Base-by-base conservation (phyloP, 345 rosid genomes). In the Melaleuca alternifolia region DNA sequence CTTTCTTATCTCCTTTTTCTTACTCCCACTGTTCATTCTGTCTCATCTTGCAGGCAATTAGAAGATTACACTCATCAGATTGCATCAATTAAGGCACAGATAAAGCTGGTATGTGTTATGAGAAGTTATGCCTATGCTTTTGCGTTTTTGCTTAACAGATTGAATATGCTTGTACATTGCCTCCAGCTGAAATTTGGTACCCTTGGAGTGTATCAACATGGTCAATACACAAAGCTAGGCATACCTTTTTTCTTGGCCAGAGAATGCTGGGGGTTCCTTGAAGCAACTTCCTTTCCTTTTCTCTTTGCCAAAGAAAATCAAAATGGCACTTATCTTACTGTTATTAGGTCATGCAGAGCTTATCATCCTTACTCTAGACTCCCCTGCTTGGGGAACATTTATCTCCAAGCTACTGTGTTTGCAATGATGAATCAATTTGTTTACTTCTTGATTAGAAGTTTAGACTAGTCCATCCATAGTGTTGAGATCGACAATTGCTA, bases 51-150 rank as follows among this genome's bases (percentile, higher is more conserved):
- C 95, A 96, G 98, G 89, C 91, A 94, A 91, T 83, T 94, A 88
- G 94, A 93, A 87, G 97, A 97, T 84, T 91, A 91, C 84, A 93
- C 92, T 62, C 84, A 71, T 30, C 85, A 92, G 83, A 92, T 96
- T 48, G 94, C 96, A 14, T 90, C 94, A 85, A 96, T 96, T 81
- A 96, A 95, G 91, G 96, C 94, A 14, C 96, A 94, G 84, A 97
- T 97, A 88, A 95, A 97, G 90, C 62, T 92, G 92, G 96, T 97
- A 91, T 85, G 91, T 85, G 11, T 71, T 33, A 33, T 9, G 13
- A 57, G 62, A 16, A 44, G 5, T 20, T 50, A 37, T 51, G 20
- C 71, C 50, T 51, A 28, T 50, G 82, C 79, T 65, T 9, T 85
- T 85, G 28, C 44, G 53, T 61, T 12, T 61, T 82, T 85, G 9